Evolutionary conservation across 2,329 filamentous ascomycete genomes (phyloP).

Genomic region (Neonectria faginata): DNA sequence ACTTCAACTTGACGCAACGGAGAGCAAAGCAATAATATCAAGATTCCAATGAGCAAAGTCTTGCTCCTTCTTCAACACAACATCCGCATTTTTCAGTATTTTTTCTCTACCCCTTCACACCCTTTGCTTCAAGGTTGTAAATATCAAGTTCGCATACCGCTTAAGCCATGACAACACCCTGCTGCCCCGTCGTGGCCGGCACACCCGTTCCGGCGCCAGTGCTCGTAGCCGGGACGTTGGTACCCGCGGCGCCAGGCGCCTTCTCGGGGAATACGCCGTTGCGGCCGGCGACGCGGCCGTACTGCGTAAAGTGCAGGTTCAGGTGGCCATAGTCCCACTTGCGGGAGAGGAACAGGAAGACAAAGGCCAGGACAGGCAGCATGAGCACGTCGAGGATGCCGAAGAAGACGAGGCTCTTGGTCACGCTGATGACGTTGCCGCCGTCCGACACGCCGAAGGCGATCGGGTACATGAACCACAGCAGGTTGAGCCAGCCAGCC

Average conservation of each 20-base stretch:
- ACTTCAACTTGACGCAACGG: not conserved
- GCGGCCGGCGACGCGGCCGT: slow-evolving; percentile 60
- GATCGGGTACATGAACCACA: slow-evolving; percentile 68
- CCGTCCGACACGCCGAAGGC: slow-evolving; percentile 65
- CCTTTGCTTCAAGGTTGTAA: not conserved
- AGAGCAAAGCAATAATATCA: not conserved
- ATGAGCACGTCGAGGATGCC: slow-evolving; percentile 64
- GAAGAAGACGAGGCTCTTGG: slow-evolving; percentile 62
- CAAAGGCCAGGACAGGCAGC: slow-evolving; percentile 57
- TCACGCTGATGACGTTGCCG: slow-evolving; percentile 62
- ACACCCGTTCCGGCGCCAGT: not conserved
- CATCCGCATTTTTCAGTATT: not conserved
- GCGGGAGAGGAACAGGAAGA: slow-evolving; percentile 58
- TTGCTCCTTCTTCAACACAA: not conserved
- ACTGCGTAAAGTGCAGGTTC: slow-evolving; percentile 67
- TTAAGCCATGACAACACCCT: not conserved
- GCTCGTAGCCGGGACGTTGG: slow-evolving; percentile 23
- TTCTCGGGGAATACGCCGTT: slow-evolving; percentile 62
- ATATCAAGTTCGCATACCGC: not conserved
- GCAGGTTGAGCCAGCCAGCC: slow-evolving; percentile 60
- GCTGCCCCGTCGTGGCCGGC: slow-evolving; percentile 5
- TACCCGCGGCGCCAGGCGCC: slow-evolving; percentile 34
- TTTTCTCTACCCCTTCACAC: not conserved
- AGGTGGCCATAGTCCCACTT: slow-evolving; percentile 64
- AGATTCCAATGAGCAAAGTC: not conserved